Evolutionary conservation across 768 basidiomycete species (phyloP).

Genomic region (Macrolepiota dolichaula): DNA sequence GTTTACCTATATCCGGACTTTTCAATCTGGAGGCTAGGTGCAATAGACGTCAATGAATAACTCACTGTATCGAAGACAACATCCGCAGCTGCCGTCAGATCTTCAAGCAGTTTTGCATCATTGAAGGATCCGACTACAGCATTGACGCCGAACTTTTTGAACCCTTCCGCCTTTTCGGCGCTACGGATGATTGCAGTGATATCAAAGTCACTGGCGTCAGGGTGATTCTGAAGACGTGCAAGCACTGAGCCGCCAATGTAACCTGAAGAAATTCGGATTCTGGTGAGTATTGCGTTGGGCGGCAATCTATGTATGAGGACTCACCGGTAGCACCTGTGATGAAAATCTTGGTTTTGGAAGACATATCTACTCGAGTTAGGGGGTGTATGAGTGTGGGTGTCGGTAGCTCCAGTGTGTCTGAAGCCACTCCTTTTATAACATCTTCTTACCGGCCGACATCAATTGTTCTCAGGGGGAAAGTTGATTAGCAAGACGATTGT

Average conservation of each 20-base stretch:
- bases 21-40: background rate
- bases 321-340: conserved; percentile 45
- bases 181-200: conserved; percentile 45
- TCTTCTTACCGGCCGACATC: no score
- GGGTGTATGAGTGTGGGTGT: no score
- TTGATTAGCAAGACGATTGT: no score
- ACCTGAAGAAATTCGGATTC: conserved; percentile 20
- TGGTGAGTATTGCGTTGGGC: background rate
- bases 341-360: conserved; percentile 32
- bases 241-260: conserved; percentile 50
- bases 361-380: conserved; percentile 12
- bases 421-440: no score
- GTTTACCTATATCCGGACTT: conserved; percentile 30
- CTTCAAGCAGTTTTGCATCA: conserved; percentile 35
- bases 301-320: background rate
- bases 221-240: conserved; percentile 36
- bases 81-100: conserved; percentile 41
- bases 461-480: no score
- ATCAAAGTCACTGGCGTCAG: conserved; percentile 29
- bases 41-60: background rate
- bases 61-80: conserved; percentile 40
- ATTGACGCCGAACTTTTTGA: conserved; percentile 34
- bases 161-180: conserved; percentile 40
- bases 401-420: no score
- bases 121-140: conserved; percentile 36